Evolutionary conservation across 495 filamentous ascomycete genomes (phyloP).

Genomic region (Penicillium riverlandense): DNA sequence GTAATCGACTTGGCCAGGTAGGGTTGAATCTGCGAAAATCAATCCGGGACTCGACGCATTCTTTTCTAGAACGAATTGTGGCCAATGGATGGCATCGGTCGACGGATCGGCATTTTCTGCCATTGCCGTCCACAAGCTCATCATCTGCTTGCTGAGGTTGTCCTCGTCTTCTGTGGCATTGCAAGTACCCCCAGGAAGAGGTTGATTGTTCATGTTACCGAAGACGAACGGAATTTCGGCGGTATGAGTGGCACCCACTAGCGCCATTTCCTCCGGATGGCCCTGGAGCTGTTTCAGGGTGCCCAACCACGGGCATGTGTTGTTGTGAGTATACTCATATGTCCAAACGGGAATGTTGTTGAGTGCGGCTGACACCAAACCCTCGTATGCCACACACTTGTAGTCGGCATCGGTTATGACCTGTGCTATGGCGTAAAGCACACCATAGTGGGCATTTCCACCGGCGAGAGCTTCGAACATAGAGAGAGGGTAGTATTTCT

Average conservation of each 20-base stretch:
- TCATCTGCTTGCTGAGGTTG: constrained; percentile 21
- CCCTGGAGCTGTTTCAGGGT: constrained; percentile 3
- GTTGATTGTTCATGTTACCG: constrained; percentile 17
- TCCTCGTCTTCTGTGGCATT: constrained; percentile 21
- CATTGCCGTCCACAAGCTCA: constrained; percentile 32
- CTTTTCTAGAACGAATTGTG: constrained; percentile 8
- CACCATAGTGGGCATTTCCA: neutral
- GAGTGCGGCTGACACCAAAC: constrained; percentile 7
- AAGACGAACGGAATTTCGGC: constrained; percentile 37
- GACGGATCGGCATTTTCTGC: constrained; percentile 19
- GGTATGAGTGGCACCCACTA: constrained; percentile 25
- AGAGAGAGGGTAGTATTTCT: constrained; percentile 24
- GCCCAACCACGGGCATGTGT: constrained; percentile 23
- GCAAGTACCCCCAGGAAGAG: constrained; percentile 16
- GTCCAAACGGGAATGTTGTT: constrained; percentile 22
- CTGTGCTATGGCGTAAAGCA: constrained; percentile 11
- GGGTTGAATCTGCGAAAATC: constrained; percentile 16
- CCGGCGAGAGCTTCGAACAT: constrained; percentile 5
- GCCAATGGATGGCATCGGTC: constrained; percentile 20
- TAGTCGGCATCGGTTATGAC: constrained; percentile 23
- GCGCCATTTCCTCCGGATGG: neutral
- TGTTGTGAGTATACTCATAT: constrained; percentile 27
- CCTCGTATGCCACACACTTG: constrained; percentile 22
- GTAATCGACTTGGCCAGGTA: constrained; percentile 21
- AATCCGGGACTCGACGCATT: constrained; percentile 15